Evolutionary conservation across 257 asterid genomes (phyloP).

Genomic region (Voacanga thouarsii): DNA sequence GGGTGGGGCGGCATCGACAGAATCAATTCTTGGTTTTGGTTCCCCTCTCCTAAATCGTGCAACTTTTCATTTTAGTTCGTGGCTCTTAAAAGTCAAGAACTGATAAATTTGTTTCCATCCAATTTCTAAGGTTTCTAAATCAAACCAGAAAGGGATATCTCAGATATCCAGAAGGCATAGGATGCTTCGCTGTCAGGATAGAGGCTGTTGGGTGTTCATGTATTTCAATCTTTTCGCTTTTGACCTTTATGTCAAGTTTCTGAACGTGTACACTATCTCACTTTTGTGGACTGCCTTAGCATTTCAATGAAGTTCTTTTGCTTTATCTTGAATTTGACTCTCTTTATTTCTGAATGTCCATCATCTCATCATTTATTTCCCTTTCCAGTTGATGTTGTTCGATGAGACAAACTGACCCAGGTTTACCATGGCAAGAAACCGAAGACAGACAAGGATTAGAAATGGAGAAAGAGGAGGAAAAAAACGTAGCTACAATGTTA

Average conservation of each 20-base stretch:
- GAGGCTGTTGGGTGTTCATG: neutral
- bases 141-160: neutral
- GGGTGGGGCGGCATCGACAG: neutral
- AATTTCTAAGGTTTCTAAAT: neutral
- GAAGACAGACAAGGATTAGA: slow-evolving; percentile 2
- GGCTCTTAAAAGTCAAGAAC: neutral
- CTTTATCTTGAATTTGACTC: slow-evolving; percentile 8
- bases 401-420: slow-evolving; percentile 26
- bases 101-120: neutral
- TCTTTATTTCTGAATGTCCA: neutral
- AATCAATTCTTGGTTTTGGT: neutral
- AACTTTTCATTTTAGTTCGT: neutral
- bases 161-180: neutral
- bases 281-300: neutral
- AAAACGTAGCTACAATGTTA: too few relatives aligned
- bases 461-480: neutral
- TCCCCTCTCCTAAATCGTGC: neutral
- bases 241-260: neutral
- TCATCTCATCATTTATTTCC: neutral
- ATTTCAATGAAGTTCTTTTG: neutral
- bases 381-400: slow-evolving; percentile 44
- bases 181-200: neutral
- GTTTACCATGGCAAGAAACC: neutral
- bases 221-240: neutral
- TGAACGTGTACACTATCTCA: neutral